Base-by-base conservation (phyloP, 129 eudicot genomes). In the Saposhnikovia divaricata region DNA sequence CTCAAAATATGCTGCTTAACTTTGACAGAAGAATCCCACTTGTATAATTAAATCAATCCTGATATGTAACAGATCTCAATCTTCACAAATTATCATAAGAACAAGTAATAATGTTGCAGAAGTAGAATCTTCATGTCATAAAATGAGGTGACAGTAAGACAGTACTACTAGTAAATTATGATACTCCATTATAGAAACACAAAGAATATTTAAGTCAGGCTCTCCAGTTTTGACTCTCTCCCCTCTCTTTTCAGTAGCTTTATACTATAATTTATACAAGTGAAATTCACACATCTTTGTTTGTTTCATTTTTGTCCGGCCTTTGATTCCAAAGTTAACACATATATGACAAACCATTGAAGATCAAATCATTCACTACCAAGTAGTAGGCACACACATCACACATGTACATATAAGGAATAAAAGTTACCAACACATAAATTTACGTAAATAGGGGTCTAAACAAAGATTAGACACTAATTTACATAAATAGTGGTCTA, bases 1-100 rank as follows among this genome's bases (percentile, higher is more conserved):
- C 75, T 71, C 75, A 81, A 46, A 46, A 78, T 66, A 72, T 68
- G 74, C 48, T 81, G 63, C 82, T 84, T 61, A 57, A 81, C 44
- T 40, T 82, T 77, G 74, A 80, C 80, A 82, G 21, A 79, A 70
- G 57, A 69, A 77, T 25, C 21, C 61, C 23, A 75, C 53, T 73
- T 9, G 77, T 45, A n/a, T 15, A 9, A 46, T 45, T 13, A 28
- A 28, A 45, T 40, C 21, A 42, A 46, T 28, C 76, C 76, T 79
- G 81, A 68, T 68, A 27, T 47, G 42, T 15, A 27, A 15, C 7
- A 68, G 10, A 68, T 27, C 42, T 27, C 40, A 66, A 27, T n/a
- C 72, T 66, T 28, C 72, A 10, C 19, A 42, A n/a, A 73, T 40
- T 73, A 40, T 43, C 46, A 16, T 21, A 40, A 72, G n/a, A 9